Base-by-base conservation (phyloP, 345 rosid genomes). In the Lepidium africanum region DNA sequence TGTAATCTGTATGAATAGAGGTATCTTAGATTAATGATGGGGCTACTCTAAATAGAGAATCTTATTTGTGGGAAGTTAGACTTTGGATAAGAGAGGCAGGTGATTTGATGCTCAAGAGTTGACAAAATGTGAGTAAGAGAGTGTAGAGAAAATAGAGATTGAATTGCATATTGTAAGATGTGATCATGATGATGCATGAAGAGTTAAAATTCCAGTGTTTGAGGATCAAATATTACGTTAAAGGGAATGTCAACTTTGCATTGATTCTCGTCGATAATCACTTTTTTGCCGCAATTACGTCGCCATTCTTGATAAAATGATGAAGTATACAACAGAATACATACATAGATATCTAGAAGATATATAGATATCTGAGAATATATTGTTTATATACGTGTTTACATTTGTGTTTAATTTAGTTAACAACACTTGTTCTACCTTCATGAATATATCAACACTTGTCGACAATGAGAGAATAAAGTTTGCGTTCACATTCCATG, bases 231-330 rank as follows among this genome's bases (percentile, higher is more conserved):
- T n/a, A n/a, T n/a, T n/a, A n/a, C n/a, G n/a, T n/a, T n/a, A n/a
- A n/a, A n/a, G n/a, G 65, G 70, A 75, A 75, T 69, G 74, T 75
- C 78, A 75, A 75, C 74, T 75, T 56, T 63, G 74, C 14, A 69
- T 75, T 14, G 58, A 75, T 75, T 75, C 78, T 68, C 57, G 17
- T 60, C 58, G 43, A 61, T 52, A 40, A 51, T 67, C 43, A 50
- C 73, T 74, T n/a, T n/a, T n/a, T n/a, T n/a, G n/a, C n/a, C n/a
- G n/a, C n/a, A n/a, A 45, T 64, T 52, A 19, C 59, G 52, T 47
- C 13, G 65, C 7, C 58, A 55, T 30, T 57, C 49, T n/a, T 65
- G 70, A 33, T 21, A 51, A 30, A 60, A 9, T 61, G 13, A 23
- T 37, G 39, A 62, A 52, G 39, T 35, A 21, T 30, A 30, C 3